phyloP scores from a whole-genome alignment of 2,329 filamentous ascomycete species.

The Pseudogymnoascus sp. region DNA sequence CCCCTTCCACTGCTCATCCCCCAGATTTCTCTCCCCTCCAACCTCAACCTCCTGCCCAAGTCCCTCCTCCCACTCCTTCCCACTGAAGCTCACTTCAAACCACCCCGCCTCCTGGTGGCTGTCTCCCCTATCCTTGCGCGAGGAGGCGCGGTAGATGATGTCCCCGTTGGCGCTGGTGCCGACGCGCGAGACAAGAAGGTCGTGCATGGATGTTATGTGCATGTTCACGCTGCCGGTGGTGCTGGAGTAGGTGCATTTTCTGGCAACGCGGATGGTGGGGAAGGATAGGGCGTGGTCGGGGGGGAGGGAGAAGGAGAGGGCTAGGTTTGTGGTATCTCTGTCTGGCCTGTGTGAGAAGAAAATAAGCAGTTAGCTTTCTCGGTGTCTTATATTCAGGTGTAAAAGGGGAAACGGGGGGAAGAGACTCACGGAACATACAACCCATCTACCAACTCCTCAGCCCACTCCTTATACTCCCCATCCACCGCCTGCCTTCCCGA shows the following conservation, averaged over 20 bases:
- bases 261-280: slow-evolving; percentile 1
- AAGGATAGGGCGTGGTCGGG: background rate
- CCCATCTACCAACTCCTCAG: slow-evolving; percentile 14
- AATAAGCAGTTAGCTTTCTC: slow-evolving; percentile 10
- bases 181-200: background rate
- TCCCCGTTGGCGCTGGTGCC: background rate
- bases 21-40: slow-evolving; percentile 18
- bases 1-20: slow-evolving; percentile 17
- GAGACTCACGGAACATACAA: slow-evolving; percentile 24
- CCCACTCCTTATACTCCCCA: slow-evolving; percentile 18
- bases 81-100: slow-evolving; percentile 20
- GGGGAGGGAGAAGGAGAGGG: background rate
- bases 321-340: background rate
- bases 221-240: background rate
- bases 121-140: background rate
- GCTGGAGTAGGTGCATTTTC: slow-evolving; percentile 4
- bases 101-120: slow-evolving; percentile 12
- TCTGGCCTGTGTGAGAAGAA: slow-evolving; percentile 7
- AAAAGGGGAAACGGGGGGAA: background rate
- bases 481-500: slow-evolving; percentile 13
- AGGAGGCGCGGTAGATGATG: background rate
- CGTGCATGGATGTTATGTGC: background rate
- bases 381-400: no score
- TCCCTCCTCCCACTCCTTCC: slow-evolving; percentile 10
- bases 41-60: slow-evolving; percentile 17